Percentiles rank a stretch among this genome's conserved stretches.
phyloP scores from a whole-genome alignment of 2,329 filamentous ascomycete species.

The Plectosphaerella cucumerina region DNA sequence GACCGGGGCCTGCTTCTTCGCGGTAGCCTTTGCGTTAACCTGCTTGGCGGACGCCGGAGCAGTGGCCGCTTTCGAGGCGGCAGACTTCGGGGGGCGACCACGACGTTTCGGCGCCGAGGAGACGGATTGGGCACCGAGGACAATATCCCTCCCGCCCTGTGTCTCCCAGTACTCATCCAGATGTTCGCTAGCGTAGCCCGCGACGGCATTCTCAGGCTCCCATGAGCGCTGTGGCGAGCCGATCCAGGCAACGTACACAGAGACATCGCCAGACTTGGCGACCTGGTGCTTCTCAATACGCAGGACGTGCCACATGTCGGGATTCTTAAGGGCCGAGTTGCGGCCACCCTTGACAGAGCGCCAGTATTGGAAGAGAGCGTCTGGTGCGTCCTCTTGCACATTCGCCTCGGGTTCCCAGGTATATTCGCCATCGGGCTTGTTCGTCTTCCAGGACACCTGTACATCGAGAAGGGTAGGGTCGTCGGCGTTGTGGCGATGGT shows the following conservation, averaged over 20 bases:
- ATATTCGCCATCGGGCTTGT: constrained; percentile 17
- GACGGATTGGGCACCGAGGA: constrained; percentile 10
- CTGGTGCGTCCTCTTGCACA: constrained; percentile 26
- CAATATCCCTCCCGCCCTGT: constrained; percentile 22
- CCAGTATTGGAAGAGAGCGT: constrained; percentile 19
- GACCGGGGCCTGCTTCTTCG: neutral
- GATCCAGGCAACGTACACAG: constrained; percentile 7
- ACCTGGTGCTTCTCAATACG: constrained; percentile 10
- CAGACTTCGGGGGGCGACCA: constrained; percentile 7
- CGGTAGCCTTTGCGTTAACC: neutral
- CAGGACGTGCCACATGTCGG: constrained; percentile 13
- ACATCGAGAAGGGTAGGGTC: constrained; percentile 20
- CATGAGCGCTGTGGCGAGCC: constrained; percentile 10
- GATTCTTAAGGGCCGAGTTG: constrained; percentile 7
- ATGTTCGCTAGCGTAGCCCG: constrained; percentile 4
- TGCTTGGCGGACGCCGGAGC: no score
- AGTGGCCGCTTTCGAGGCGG: neutral
- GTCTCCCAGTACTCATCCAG: constrained; percentile 24
- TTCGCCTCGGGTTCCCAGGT: constrained; percentile 28
- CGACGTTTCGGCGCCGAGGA: constrained; percentile 3
- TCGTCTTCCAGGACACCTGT: constrained; percentile 23
- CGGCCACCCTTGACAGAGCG: constrained; percentile 12
- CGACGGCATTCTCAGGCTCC: constrained; percentile 11
- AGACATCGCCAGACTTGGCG: constrained; percentile 4
- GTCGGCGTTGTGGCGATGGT: constrained; percentile 7